Percentiles rank a stretch among this genome's conserved stretches.
Conservation (phyloP, 441 rosid genomes). For the Metrosideros polymorpha region DNA sequence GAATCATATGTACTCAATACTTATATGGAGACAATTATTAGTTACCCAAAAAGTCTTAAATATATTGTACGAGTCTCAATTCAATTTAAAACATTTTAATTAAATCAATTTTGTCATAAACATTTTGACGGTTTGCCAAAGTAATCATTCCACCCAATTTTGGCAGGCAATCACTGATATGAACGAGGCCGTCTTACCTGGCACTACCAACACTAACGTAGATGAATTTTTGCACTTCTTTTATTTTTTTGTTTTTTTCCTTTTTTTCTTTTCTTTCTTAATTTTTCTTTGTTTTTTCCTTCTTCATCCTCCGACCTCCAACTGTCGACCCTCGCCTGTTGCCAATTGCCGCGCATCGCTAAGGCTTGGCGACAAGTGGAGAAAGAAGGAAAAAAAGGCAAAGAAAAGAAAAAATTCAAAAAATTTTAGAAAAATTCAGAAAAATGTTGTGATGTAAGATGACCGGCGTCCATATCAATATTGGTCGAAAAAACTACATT, state of each 20-base stretch:
- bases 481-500: background rate
- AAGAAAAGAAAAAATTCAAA: background rate
- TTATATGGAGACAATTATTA: background rate
- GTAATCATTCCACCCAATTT: background rate
- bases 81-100: background rate
- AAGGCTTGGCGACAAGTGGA: background rate
- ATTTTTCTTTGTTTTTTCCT: background rate
- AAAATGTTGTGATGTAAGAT: background rate
- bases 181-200: background rate
- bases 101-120: background rate
- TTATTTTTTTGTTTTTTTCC: background rate
- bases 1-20: background rate
- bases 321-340: too few relatives aligned
- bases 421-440: background rate
- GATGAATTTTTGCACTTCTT: background rate
- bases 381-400: background rate
- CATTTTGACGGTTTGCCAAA: background rate
- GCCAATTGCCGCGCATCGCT: rapidly evolving
- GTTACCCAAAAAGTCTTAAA: background rate
- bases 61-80: background rate
- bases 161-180: background rate
- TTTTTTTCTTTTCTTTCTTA: background rate
- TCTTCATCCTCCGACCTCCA: background rate
- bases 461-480: background rate
- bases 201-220: rapidly evolving